These are phyloP conservation scores for Cladosporium sphaerospermum DNA, from an alignment of 2,329 filamentous ascomycete genomes.

Conservation along the genomic window DNA sequence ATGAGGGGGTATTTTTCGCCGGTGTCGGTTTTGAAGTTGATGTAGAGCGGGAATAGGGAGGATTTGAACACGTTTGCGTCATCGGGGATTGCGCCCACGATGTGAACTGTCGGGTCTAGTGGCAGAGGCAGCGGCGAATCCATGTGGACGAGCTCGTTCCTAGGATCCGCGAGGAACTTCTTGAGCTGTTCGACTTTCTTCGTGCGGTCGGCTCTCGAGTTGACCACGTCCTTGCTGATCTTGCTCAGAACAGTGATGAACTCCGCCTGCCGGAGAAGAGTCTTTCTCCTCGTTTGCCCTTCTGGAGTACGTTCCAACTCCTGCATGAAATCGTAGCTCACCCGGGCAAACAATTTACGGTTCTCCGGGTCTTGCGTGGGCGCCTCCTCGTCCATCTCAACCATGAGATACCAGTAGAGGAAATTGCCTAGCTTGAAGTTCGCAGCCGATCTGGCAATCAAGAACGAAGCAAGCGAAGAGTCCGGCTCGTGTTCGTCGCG, in stretches of 20 bases:
- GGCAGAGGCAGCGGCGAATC: conserved; percentile 83
- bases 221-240: conserved; percentile 81
- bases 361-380: conserved; percentile 65
- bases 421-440: conserved; percentile 93
- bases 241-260: conserved; percentile 80
- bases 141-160: conserved; percentile 78
- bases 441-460: conserved; percentile 78
- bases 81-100: conserved; percentile 74
- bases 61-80: conserved; percentile 94
- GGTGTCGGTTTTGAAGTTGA: conserved; percentile 77
- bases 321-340: conserved; percentile 93
- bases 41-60: conserved; percentile 80
- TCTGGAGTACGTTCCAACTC: conserved; percentile 67
- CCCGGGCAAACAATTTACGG: conserved; percentile 80
- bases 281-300: conserved; percentile 67
- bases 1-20: conserved; percentile 82
- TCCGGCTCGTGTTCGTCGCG: conserved; percentile 49
- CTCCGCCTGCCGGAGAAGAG: conserved; percentile 79
- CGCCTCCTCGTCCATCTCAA: conserved; percentile 67
- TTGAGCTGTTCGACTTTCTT: conserved; percentile 81
- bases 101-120: conserved; percentile 73
- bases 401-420: conserved; percentile 97
- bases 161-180: conserved; percentile 75
- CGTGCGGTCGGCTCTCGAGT: conserved; percentile 68
- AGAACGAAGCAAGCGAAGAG: conserved; percentile 81